These are phyloP conservation scores for Pyrenula massariospora DNA, from an alignment of 495 filamentous ascomycete genomes.

Conservation along the genomic window DNA sequence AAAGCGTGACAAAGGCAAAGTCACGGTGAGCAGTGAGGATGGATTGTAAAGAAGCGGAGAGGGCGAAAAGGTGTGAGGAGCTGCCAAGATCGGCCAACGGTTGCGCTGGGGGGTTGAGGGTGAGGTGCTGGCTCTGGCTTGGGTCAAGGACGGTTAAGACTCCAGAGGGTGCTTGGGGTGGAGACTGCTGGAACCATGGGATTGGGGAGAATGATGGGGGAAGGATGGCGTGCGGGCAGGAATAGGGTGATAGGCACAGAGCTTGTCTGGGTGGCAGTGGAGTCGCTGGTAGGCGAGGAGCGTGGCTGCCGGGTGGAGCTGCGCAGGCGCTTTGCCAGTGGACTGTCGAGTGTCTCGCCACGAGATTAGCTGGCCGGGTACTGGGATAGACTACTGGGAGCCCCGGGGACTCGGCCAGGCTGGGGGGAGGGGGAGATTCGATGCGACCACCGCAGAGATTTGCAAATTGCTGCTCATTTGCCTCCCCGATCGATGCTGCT, in stretches of 20 bases:
- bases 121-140: no score
- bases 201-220: background rate
- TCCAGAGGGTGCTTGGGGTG: no score
- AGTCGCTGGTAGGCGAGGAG: background rate
- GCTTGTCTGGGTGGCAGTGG: no score
- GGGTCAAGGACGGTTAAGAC: no score
- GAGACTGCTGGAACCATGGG: background rate
- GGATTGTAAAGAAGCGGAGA: conserved; percentile 1
- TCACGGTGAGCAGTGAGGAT: conserved; percentile 6
- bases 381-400: no score
- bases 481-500: no score
- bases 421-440: no score
- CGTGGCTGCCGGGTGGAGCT: background rate
- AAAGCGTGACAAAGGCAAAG: conserved; percentile 8
- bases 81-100: background rate
- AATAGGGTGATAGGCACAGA: background rate
- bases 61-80: background rate
- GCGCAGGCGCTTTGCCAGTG: background rate
- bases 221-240: background rate
- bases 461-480: no score
- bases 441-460: no score
- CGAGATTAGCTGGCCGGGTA: background rate
- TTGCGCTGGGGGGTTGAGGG: no score
- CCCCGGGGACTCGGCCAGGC: no score
- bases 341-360: background rate